Evolutionary conservation across 345 rosid genomes (phyloP).

Genomic region (Trapa bicornis): DNA sequence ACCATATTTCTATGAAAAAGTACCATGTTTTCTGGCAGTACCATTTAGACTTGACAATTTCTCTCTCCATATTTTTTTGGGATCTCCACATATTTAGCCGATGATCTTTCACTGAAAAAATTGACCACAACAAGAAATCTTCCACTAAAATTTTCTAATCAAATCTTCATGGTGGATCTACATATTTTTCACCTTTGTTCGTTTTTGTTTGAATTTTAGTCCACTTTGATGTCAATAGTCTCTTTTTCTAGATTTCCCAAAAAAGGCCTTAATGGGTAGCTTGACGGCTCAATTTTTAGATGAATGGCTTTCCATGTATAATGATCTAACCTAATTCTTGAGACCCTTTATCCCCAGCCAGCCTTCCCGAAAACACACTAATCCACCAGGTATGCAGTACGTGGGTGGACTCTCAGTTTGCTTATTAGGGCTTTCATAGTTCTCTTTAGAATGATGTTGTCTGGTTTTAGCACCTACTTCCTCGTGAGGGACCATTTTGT

Average conservation of each 20-base stretch:
- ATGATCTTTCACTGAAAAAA: too few relatives aligned
- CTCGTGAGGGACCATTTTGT: too few relatives aligned
- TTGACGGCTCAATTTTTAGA: neutral
- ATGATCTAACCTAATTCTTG: neutral
- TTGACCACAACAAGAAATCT: too few relatives aligned
- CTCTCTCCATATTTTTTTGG: too few relatives aligned
- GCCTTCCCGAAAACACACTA: neutral
- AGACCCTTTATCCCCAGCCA: neutral
- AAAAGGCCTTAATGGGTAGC: slow-evolving; percentile 10
- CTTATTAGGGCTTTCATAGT: too few relatives aligned
- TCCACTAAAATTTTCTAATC: neutral
- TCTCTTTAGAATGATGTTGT: neutral
- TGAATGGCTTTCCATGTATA: neutral
- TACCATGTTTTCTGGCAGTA: too few relatives aligned
- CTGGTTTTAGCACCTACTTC: too few relatives aligned
- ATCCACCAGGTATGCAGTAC: neutral
- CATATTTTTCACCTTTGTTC: neutral
- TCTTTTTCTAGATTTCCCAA: slow-evolving; percentile 27
- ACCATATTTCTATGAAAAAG: too few relatives aligned
- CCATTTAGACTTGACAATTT: too few relatives aligned
- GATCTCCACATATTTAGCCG: too few relatives aligned
- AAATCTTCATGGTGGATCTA: neutral
- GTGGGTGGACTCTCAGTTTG: neutral
- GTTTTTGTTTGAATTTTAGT: neutral
- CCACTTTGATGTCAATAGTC: slow-evolving; percentile 5